Percentiles rank a stretch among this genome's conserved stretches.
Evolutionary conservation across 768 basidiomycete species (phyloP).

Genomic region (Amanita inopinata): DNA sequence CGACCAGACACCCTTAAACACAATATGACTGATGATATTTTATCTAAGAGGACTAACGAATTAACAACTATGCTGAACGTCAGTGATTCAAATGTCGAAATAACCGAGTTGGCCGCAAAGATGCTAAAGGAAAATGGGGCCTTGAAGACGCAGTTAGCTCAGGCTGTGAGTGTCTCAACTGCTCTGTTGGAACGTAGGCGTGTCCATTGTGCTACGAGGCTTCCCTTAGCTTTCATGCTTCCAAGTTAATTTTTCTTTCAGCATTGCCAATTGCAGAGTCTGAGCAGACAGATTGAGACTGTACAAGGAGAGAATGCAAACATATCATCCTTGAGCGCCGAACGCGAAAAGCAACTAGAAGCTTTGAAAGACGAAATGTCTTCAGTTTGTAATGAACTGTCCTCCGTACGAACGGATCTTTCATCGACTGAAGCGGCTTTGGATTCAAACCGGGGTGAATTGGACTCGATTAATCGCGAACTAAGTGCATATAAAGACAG

Average conservation of each 20-base stretch:
- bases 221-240: no score
- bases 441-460: not conserved
- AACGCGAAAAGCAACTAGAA: not conserved
- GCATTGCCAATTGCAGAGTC: not conserved
- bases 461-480: not conserved
- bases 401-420: not conserved
- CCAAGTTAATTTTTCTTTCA: not conserved
- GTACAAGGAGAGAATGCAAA: not conserved
- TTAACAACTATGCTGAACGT: not conserved
- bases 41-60: not conserved
- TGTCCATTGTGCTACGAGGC: no score
- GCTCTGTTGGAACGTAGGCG: no score
- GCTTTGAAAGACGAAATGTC: slow-evolving; percentile 1
- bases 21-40: not conserved
- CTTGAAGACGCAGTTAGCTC: slow-evolving; percentile 2
- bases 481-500: not conserved
- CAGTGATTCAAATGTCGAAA: not conserved
- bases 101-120: slow-evolving; percentile 3
- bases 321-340: not conserved
- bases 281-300: not conserved
- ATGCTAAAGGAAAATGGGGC: slow-evolving; percentile 3
- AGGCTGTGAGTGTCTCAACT: slow-evolving; percentile 4
- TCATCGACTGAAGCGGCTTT: not conserved
- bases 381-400: not conserved
- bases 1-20: not conserved